Percentiles rank a stretch among this genome's conserved stretches.
phyloP scores from a whole-genome alignment of 805 yeast species.

The Kazachstania africana region DNA sequence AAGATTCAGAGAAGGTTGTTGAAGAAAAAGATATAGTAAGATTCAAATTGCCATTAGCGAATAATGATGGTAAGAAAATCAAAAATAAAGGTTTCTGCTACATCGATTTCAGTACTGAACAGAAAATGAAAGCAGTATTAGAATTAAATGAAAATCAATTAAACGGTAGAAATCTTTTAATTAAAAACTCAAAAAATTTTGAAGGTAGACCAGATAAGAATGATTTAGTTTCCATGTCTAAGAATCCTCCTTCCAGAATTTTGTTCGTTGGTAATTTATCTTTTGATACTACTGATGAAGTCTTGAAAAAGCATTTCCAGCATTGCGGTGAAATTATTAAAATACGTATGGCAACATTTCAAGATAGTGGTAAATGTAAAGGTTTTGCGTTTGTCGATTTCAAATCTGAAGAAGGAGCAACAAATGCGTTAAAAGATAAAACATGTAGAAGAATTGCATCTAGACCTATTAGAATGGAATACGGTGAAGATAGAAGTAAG shows the following conservation, averaged over 20 bases:
- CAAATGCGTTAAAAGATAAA: constrained; percentile 68
- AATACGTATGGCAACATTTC: constrained; percentile 95
- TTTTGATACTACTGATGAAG: constrained; percentile 78
- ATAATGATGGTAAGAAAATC: constrained; percentile 46
- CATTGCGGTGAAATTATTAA: constrained; percentile 80
- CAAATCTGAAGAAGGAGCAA: constrained; percentile 67
- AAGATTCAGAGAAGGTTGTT: constrained; percentile 30
- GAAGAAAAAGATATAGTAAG: constrained; percentile 53
- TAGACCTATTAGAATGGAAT: constrained; percentile 75
- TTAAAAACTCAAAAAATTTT: constrained; percentile 68
- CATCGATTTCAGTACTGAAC: constrained; percentile 57
- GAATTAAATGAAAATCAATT: constrained; percentile 58
- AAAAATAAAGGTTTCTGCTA: constrained; percentile 75
- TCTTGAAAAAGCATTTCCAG: constrained; percentile 70
- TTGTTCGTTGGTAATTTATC: constrained; percentile 88
- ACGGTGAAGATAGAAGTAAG: constrained; percentile 88
- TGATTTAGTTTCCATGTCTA: constrained; percentile 37
- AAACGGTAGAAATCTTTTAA: constrained; percentile 77
- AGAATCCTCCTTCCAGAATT: constrained; percentile 81
- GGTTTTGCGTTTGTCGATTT: constrained; percentile 93
- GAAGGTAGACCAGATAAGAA: constrained; percentile 75
- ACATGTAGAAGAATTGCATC: constrained; percentile 54
- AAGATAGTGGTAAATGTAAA: constrained; percentile 91
- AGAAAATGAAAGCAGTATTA: constrained; percentile 52
- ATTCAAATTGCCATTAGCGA: constrained; percentile 63